Evolutionary conservation across 148 eudicot genomes (phyloP).

Genomic region (Fagopyrum homotropicum): DNA sequence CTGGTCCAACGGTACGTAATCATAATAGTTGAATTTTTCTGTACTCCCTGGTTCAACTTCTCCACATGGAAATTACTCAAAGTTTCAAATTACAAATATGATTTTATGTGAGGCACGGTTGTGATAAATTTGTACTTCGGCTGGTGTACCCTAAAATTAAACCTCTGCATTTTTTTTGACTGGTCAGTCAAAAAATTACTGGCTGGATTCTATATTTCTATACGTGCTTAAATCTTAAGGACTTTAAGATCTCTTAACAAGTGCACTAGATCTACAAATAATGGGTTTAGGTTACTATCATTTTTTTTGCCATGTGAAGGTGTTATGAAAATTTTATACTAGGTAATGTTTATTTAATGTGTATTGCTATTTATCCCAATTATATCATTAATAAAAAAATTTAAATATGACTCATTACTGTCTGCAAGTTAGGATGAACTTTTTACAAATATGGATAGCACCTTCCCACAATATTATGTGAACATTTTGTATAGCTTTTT

Average conservation of each 20-base stretch:
- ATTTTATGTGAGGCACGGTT: not conserved
- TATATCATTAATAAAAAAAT: not conserved
- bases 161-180: not conserved
- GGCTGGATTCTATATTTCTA: not conserved
- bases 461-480: not conserved
- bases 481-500: not conserved
- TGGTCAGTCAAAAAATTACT: not conserved
- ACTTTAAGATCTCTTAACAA: not conserved
- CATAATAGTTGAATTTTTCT: not conserved
- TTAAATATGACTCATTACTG: not conserved
- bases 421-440: no score
- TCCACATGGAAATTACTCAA: not conserved
- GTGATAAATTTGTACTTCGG: not conserved
- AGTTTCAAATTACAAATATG: not conserved
- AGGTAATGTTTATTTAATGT: not conserved
- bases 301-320: not conserved
- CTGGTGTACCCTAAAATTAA: not conserved
- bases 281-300: not conserved
- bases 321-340: not conserved
- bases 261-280: not conserved
- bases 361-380: not conserved
- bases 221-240: not conserved
- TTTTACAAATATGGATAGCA: not conserved
- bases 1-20: constrained; percentile 80
- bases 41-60: not conserved